Evolutionary conservation across 805 yeast genomes (phyloP).

Genomic region (Kuraishia piskuri): DNA sequence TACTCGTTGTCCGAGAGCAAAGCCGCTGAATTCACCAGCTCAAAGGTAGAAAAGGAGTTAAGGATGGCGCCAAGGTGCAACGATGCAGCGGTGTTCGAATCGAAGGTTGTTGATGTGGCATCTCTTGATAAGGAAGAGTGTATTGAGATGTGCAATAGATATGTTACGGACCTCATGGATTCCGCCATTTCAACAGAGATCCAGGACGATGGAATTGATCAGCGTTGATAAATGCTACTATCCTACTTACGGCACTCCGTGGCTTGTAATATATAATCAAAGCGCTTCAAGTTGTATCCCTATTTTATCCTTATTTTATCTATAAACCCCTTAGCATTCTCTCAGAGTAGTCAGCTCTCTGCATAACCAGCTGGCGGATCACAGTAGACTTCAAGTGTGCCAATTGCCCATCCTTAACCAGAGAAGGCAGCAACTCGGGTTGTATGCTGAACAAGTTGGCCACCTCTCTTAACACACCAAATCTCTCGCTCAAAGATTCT

Average conservation of each 20-base stretch:
- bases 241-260: not conserved
- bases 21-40: slow-evolving; percentile 21
- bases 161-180: not conserved
- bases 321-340: slow-evolving; percentile 25
- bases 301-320: slow-evolving; percentile 1
- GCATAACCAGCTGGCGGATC: slow-evolving; percentile 57
- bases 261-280: not conserved
- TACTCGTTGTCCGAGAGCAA: slow-evolving; percentile 16
- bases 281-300: not conserved
- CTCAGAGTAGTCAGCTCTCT: slow-evolving; percentile 61
- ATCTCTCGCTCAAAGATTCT: slow-evolving; percentile 49
- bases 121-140: not conserved
- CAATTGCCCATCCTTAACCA: slow-evolving; percentile 75
- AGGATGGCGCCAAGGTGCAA: slow-evolving; percentile 17
- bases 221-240: too few species aligned
- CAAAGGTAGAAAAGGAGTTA: slow-evolving; percentile 24
- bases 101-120: not conserved
- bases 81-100: not conserved
- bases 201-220: not conserved
- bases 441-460: slow-evolving; percentile 82
- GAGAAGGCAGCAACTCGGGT: slow-evolving; percentile 68
- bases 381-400: slow-evolving; percentile 54
- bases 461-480: slow-evolving; percentile 68
- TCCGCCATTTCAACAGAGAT: slow-evolving; percentile 1
- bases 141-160: not conserved